A percentile compares a stretch with the other conserved stretches of the same genome.
Conservation (phyloP, 306 rosid genomes). For the Prunus mira region DNA sequence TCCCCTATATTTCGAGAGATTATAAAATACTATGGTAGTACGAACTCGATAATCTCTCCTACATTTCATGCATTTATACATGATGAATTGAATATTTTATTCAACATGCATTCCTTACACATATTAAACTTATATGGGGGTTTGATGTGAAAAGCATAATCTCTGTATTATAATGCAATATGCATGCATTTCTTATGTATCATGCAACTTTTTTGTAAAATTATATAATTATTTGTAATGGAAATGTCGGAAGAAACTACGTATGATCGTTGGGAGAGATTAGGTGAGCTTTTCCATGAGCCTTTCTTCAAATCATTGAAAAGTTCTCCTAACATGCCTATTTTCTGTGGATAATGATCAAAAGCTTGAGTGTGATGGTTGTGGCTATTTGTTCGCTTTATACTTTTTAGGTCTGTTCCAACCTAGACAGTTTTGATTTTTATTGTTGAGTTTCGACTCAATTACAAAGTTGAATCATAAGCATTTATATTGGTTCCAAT, state of each 20-base stretch:
- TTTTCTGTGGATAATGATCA: background rate
- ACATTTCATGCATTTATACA: background rate
- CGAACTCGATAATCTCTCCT: background rate
- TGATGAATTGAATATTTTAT: background rate
- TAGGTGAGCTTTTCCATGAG: conserved; percentile 2
- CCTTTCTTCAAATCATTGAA: background rate
- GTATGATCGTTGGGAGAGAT: background rate
- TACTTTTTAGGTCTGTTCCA: conserved; percentile 1
- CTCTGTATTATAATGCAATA: background rate
- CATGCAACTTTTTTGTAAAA: background rate
- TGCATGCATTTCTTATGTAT: background rate
- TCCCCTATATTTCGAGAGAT: background rate
- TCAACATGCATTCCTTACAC: conserved; percentile 14
- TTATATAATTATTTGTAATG: background rate
- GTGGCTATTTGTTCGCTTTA: background rate
- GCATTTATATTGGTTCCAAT: background rate
- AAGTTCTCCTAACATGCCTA: background rate
- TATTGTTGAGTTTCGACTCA: background rate
- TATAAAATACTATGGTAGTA: too few species aligned
- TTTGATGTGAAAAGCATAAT: conserved; percentile 26
- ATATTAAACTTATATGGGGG: background rate
- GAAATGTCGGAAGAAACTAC: background rate
- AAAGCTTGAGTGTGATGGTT: conserved; percentile 8
- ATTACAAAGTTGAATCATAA: background rate
- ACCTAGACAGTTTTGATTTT: background rate